A percentile compares a stretch with the other conserved stretches of the same genome.
Evolutionary conservation across 2,329 filamentous ascomycete species (phyloP).

Genomic region (Penicillium sp.): DNA sequence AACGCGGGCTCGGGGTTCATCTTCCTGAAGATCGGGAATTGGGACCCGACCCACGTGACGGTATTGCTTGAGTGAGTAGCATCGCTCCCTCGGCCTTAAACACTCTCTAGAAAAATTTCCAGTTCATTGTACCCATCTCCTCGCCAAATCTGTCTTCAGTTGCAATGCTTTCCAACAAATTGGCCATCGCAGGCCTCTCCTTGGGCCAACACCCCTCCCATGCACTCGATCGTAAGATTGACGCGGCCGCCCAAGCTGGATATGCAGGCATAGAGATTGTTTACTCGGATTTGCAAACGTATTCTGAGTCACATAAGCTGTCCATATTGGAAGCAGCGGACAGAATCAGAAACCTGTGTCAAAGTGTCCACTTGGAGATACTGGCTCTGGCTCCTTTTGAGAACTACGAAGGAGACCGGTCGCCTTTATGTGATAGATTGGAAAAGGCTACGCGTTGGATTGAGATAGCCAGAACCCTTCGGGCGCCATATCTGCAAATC

Average conservation of each 20-base stretch:
- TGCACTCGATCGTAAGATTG: conserved; percentile 31
- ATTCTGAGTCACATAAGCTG: conserved; percentile 15
- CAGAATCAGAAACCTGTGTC: conserved; percentile 19
- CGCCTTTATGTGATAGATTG: conserved; percentile 29
- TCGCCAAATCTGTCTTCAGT: too few relatives aligned
- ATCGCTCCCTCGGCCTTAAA: too few relatives aligned
- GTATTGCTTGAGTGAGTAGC: too few relatives aligned
- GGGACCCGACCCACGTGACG: too few relatives aligned
- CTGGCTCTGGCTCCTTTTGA: conserved; percentile 36
- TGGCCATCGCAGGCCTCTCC: conserved; percentile 33
- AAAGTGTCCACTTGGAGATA: conserved; percentile 21
- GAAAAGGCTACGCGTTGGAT: conserved; percentile 33
- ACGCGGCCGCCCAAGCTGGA: conserved; percentile 25
- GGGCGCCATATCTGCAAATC: conserved; percentile 33
- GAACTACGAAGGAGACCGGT: conserved; percentile 37
- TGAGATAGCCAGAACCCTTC: conserved; percentile 23
- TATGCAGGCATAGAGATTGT: conserved; percentile 35
- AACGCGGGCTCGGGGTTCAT: too few relatives aligned
- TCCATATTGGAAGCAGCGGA: conserved; percentile 17
- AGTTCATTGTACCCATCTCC: too few relatives aligned
- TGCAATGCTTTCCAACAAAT: conserved; percentile 22
- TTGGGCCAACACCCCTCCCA: conserved; percentile 33
- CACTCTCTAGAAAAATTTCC: too few relatives aligned
- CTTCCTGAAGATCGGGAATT: too few relatives aligned
- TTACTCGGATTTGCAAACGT: conserved; percentile 30